phyloP scores from a whole-genome alignment of 495 filamentous ascomycete species.

The Saxophila tyrrhenica region DNA sequence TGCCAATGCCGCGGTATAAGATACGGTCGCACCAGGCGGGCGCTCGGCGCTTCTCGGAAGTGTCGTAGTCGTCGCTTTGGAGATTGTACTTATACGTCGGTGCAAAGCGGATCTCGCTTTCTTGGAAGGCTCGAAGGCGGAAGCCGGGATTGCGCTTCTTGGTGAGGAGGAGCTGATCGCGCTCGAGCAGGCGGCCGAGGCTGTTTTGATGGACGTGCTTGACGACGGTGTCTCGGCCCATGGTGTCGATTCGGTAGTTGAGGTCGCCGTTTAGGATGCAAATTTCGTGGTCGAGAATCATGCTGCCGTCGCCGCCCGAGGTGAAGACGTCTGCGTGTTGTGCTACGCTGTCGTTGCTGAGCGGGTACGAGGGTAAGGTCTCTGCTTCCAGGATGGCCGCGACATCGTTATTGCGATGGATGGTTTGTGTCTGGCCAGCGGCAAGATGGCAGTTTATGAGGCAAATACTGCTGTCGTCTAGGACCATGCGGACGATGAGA shows the following conservation, averaged over 20 bases:
- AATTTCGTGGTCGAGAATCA: conserved; percentile 95
- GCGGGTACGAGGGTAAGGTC: conserved; percentile 53
- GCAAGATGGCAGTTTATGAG: conserved; percentile 97
- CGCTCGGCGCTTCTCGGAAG: conserved; percentile 86
- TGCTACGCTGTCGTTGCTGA: conserved; percentile 66
- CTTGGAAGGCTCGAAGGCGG: conserved; percentile 72
- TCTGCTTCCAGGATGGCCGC: conserved; percentile 75
- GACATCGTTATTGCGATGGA: conserved; percentile 84
- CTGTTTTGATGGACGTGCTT: conserved; percentile 68
- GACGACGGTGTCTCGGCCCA: conserved; percentile 82
- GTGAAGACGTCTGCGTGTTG: conserved; percentile 67
- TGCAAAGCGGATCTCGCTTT: conserved; percentile 76
- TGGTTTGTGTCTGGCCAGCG: conserved; percentile 81
- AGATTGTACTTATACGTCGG: conserved; percentile 90
- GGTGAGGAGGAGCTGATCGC: conserved; percentile 84
- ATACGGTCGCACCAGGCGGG: conserved; percentile 96
- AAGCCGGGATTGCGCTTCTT: conserved; percentile 80
- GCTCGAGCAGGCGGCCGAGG: conserved; percentile 78
- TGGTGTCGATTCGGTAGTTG: conserved; percentile 98
- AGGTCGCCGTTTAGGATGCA: conserved; percentile 93
- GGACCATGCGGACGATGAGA: conserved; percentile 75
- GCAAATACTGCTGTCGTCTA: conserved; percentile 88
- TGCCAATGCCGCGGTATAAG: conserved; percentile 70
- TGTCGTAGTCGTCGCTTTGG: conserved; percentile 85
- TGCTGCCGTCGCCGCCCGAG: conserved; percentile 83